phyloP scores from a whole-genome alignment of 768 basidiomycete species.

The Lyophyllum decastes region DNA sequence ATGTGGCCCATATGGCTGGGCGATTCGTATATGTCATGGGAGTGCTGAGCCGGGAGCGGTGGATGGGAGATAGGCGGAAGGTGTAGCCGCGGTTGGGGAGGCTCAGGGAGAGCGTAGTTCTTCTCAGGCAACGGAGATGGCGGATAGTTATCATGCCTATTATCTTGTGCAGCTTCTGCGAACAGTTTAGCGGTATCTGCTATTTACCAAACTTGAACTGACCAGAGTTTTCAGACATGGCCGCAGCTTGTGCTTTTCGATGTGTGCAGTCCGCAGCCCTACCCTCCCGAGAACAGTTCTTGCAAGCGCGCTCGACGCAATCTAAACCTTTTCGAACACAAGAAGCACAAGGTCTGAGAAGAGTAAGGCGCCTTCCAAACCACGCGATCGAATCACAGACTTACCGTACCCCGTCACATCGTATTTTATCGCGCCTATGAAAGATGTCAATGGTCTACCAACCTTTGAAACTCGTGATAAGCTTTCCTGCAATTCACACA shows the following conservation, averaged over 20 bases:
- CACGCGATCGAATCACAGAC: neutral
- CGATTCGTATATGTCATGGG: slow-evolving; percentile 16
- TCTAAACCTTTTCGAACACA: slow-evolving; percentile 53
- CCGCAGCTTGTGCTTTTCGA: slow-evolving; percentile 26
- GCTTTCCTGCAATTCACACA: slow-evolving; percentile 61
- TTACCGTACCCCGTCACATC: slow-evolving; percentile 61
- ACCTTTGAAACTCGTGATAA: slow-evolving; percentile 3
- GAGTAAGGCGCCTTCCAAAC: neutral
- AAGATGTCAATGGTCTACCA: slow-evolving; percentile 13
- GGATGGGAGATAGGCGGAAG: slow-evolving; percentile 23
- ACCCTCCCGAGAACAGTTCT: slow-evolving; percentile 45
- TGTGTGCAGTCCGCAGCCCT: slow-evolving; percentile 48
- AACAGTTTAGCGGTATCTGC: neutral
- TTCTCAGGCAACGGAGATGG: slow-evolving; percentile 9
- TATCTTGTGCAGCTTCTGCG: slow-evolving; percentile 5
- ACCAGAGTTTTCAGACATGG: slow-evolving; percentile 26
- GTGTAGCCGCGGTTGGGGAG: slow-evolving; percentile 23
- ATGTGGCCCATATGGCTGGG: slow-evolving; percentile 14
- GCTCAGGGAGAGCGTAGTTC: slow-evolving; percentile 16
- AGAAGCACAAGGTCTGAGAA: slow-evolving; percentile 47
- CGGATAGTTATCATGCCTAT: slow-evolving; percentile 1
- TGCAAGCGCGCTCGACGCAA: slow-evolving; percentile 52
- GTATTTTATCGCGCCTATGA: slow-evolving; percentile 59
- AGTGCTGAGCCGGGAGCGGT: slow-evolving; percentile 20
- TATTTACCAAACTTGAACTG: neutral